Evolutionary conservation across 2,329 filamentous ascomycete genomes (phyloP), one percentile per base, ranked within the genome.

Genomic region (Trichoderma lentiforme): DNA sequence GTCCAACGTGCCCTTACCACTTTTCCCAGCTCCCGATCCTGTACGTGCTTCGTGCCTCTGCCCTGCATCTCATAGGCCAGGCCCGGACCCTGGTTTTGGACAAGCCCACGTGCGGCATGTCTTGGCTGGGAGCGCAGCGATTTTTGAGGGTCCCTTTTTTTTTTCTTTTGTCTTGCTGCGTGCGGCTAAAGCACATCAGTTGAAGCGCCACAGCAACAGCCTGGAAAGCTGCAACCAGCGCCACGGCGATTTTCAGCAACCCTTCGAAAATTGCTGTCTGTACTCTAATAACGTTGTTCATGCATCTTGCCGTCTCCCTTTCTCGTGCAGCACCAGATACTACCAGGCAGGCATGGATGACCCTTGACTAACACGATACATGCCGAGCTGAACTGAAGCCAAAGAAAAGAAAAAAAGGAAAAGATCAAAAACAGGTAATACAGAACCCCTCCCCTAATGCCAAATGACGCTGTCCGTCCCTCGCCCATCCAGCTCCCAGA

Each of bases 31-130:
- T 39, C 47, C 47, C 65, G 51, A 68, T 58, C 51, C 14, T n/a
- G 28, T 34, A 24, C 34, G 32, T 26, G 12, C 12, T 34, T 36
- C 57, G 24, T 67, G 15, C n/a, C 34, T 36, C 26, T 34, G 28
- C 53, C 56, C 32, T 56, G 43, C 61, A 24, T 36, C 64, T 66
- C 64, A 66, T 66, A 66, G 62, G 62, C 43, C 62, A 39, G 4
- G 26, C 26, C 26, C 26, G 26, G 26, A 28, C 26, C 26, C 26
- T 26, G 26, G 26, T 26, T 26, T 26, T 26, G 26, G 26, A 26
- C 26, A 26, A 26, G 26, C 26, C 26, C 26, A 26, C 26, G 26
- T 26, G 26, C 26, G 26, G 26, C 26, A 26, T 26, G 26, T 26
- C 26, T 26, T 26, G 26, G 26, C 26, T 26, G 26, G 26, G 26